Evolutionary conservation across 202 grass and related monocot species (phyloP).

Genomic region (Digitaria exilis): DNA sequence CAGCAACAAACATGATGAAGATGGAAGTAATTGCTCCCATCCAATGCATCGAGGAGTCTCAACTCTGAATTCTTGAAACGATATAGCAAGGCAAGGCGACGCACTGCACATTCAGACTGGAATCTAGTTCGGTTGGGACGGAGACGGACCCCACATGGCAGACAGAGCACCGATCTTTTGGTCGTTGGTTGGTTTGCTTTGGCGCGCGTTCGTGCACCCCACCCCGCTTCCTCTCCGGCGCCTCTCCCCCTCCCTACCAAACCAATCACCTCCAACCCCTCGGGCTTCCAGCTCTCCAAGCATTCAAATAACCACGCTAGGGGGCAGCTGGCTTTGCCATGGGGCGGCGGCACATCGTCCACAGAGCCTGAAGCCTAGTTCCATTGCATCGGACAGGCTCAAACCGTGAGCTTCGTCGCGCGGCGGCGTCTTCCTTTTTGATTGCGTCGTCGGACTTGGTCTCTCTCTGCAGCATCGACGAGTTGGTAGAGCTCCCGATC

Average conservation of each 20-base stretch:
- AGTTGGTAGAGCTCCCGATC: background rate
- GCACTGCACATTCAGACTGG: background rate
- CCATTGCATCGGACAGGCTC: background rate
- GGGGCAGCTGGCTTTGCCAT: conserved; percentile 19
- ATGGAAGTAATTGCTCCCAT: background rate
- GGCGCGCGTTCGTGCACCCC: conserved; percentile 1
- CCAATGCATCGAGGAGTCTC: background rate
- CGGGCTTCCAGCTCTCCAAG: background rate
- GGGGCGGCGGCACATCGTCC: background rate
- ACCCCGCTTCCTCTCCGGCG: background rate
- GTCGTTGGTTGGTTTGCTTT: background rate
- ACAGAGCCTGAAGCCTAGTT: background rate
- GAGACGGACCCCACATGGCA: conserved; percentile 16
- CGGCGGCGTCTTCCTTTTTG: too few relatives aligned
- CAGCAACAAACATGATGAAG: too few relatives aligned
- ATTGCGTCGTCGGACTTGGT: background rate
- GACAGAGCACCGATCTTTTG: background rate
- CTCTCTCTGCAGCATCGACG: background rate
- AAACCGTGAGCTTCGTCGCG: background rate
- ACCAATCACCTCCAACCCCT: background rate
- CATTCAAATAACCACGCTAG: conserved; percentile 24
- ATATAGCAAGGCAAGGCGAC: too few relatives aligned
- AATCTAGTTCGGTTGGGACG: background rate
- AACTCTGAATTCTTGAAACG: background rate
- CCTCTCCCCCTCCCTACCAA: background rate